Base-by-base conservation (phyloP, 1,284 basidiomycete genomes). In the Psilocybe mexicana region DNA sequence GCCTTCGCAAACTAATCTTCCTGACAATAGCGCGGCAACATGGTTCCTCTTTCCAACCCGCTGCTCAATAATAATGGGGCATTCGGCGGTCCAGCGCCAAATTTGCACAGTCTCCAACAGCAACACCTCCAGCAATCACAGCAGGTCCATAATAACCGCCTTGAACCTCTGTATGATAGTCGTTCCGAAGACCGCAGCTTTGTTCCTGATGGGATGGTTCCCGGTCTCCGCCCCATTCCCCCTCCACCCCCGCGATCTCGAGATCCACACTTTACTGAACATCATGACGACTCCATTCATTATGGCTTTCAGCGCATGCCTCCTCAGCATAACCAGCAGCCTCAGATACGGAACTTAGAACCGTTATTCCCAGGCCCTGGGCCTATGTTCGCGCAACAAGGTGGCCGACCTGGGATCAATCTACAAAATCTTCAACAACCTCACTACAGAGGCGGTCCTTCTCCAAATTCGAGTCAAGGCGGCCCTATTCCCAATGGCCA, bases 151-250 rank as follows among this genome's bases (percentile, higher is more conserved):
- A 74, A 68, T 54, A 70, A 72, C 61, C 85, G 86, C 30, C 73
- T 87, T 38, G 89, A 92, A 51, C 73, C 86, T 2, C 68, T 90
- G 23, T 90, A 89, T 64, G 89, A 89, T 55, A 87, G 84, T 65
- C 84, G 83, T 38, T 69, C 83, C 42, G 87, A 92, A 49, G 89
- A 92, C 64, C 80, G 89, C 57, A 84, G 80, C 63, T 93, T 93
- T 65, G 82, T 90, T 30, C 88, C 91, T 7, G 89, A 93, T 72
- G 88, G 88, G 35, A 84, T 93, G 80, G 90, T 93, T 8, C 91
- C 90, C 43, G 90, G 91, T 14, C 78, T 93, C 35, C 85, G 90
- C 44, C 81, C 87, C 40, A 79, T 78, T 23, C 83, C 81, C 47
- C 82, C 83, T 45, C 81, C 84, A 57, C 82, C 82, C 46, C 80